Evolutionary conservation across 192 early-diverging fungal species (phyloP).

Genomic region (Helicostylum pulchrum): DNA sequence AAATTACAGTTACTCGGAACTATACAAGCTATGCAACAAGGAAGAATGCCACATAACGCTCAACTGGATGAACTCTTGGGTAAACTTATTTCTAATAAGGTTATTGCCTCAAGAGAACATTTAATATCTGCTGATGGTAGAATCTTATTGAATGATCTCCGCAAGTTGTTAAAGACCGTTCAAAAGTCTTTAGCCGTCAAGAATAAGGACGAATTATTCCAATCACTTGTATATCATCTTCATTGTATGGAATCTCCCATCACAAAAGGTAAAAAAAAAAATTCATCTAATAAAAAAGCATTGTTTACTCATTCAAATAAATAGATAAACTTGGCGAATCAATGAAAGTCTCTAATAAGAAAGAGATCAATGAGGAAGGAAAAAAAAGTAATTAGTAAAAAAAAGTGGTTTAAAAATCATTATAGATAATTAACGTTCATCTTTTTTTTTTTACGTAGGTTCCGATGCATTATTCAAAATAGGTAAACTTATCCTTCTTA

Average conservation of each 20-base stretch:
- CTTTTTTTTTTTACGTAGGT: conserved; percentile 5
- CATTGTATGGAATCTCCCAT: conserved; percentile 12
- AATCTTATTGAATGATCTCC: conserved; percentile 35
- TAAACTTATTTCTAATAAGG: conserved; percentile 22
- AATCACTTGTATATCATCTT: conserved; percentile 41
- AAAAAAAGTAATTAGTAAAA: conserved; percentile 25
- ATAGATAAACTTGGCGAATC: background rate
- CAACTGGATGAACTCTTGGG: conserved; percentile 34
- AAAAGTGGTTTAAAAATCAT: background rate
- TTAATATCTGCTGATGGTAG: conserved; percentile 40
- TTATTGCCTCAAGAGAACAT: conserved; percentile 35
- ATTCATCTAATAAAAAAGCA: background rate
- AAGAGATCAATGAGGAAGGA: conserved; percentile 12
- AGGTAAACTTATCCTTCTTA: conserved; percentile 36
- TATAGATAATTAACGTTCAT: background rate
- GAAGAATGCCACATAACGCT: conserved; percentile 42
- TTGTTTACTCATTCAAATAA: background rate
- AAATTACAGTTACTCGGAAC: conserved; percentile 37
- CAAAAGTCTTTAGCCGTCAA: conserved; percentile 34
- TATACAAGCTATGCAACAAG: conserved; percentile 35
- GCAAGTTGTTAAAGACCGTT: conserved; percentile 33
- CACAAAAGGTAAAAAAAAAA: conserved; percentile 8
- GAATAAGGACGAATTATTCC: conserved; percentile 42
- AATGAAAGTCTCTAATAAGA: conserved; percentile 7
- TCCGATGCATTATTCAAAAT: conserved; percentile 18